Percentiles rank a stretch among this genome's conserved stretches.
phyloP scores from a whole-genome alignment of 2,329 filamentous ascomycete genomes.

The Bipolaris bicolor region DNA sequence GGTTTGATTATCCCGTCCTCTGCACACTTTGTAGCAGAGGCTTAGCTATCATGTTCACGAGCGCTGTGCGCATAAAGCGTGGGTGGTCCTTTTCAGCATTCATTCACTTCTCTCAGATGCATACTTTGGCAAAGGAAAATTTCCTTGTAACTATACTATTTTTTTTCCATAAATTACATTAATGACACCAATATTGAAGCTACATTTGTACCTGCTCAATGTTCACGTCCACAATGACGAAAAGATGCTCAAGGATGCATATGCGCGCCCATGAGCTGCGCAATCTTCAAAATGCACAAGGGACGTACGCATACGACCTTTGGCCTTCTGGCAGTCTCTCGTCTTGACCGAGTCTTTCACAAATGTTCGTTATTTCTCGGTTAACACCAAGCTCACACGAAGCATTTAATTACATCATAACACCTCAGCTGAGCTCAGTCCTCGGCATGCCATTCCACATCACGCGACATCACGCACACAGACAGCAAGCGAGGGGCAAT shows the following conservation, averaged over 20 bases:
- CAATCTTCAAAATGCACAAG: no score
- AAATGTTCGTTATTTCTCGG: not conserved
- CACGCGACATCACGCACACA: constrained; percentile 16
- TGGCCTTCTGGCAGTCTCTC: no score
- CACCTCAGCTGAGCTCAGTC: not conserved
- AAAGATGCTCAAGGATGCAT: no score
- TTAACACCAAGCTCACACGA: not conserved
- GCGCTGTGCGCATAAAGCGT: not conserved
- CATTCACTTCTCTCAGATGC: not conserved
- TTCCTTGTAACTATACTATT: not conserved
- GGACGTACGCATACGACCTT: no score
- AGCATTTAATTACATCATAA: constrained; percentile 1
- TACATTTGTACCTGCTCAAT: no score
- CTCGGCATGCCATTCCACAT: not conserved
- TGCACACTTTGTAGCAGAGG: not conserved
- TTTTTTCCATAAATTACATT: not conserved
- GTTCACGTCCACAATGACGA: no score
- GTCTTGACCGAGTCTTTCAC: no score
- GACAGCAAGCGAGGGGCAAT: constrained; percentile 11
- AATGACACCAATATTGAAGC: not conserved
- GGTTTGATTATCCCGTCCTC: not conserved
- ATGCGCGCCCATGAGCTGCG: no score
- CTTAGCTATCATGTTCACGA: not conserved
- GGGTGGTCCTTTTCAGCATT: not conserved
- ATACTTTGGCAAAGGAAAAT: not conserved